Base-by-base conservation (phyloP, 225 moss, liverwort and hornwort genomes). In the Physcomitrium patens region DNA sequence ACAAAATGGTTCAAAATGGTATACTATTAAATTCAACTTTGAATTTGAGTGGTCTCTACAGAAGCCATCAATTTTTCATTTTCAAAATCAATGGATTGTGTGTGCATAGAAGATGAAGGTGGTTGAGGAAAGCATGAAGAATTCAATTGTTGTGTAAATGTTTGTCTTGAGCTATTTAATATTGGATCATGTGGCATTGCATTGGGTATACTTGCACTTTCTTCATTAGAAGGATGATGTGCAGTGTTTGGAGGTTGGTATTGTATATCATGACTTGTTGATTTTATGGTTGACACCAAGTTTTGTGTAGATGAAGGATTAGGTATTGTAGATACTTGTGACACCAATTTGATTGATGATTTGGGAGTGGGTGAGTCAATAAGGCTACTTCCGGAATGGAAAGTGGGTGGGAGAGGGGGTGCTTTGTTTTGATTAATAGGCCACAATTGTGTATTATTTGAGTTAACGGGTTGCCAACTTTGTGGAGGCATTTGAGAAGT, bases 61-160 rank as follows among this genome's bases (percentile, higher is more conserved):
- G 48, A 79, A 69, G 85, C 81, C 79, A 82, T 85, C 20, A 85
- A 11, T 55, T 72, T 79, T 82, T 85, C 85, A 69, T 82, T 79
- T 65, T 85, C 85, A 65, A 49, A 69, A 69, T 85, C 81, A 72
- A 72, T 19, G 8, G 63, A 17, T 60, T 82, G 78, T 57, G 22
- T 16, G 0, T 67, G 37, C 37, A 8, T 18, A n/a, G 47, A 47
- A 5, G 61, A 42, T 59, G 60, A 44, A 0, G 16, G 0, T 5
- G n/a, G 15, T 49, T 74, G 41, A 0, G 2, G 4, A n/a, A 10
- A 54, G 44, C 16, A 74, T 20, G 42, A 12, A 3, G 13, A 42
- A 53, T 1, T 17, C 12, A 43, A 64, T 64, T 55, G 65, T 56
- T 65, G 44, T 18, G 0, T 0, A 43, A 54, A 52, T 0, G n/a